Conservation (phyloP, 2,329 filamentous ascomycete species). For the Nemania sp. region DNA sequence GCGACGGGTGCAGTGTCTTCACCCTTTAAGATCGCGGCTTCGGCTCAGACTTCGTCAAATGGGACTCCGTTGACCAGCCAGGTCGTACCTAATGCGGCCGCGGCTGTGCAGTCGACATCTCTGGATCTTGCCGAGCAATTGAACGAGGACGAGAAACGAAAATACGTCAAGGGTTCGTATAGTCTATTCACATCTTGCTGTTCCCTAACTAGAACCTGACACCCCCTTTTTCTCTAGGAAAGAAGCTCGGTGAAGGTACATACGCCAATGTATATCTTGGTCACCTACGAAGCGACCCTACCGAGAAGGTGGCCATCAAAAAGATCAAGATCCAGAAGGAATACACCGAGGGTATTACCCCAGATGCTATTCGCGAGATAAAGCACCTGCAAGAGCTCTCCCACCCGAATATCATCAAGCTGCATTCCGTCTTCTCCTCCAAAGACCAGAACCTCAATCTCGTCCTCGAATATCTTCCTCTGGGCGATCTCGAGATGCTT, state of each 20-base stretch:
- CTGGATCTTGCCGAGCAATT: constrained; percentile 80
- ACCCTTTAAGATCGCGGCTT: constrained; percentile 58
- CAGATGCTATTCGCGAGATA: constrained; percentile 95
- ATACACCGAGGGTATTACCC: constrained; percentile 90
- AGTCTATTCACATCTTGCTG: not conserved
- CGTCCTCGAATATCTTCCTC: constrained; percentile 91
- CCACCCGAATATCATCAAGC: constrained; percentile 94
- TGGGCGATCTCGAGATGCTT: constrained; percentile 94
- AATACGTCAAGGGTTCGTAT: constrained; percentile 84
- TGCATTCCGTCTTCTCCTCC: constrained; percentile 92
- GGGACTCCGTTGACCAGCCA: constrained; percentile 57
- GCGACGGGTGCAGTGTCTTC: constrained; percentile 55
- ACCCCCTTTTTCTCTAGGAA: constrained; percentile 64
- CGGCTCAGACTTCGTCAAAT: constrained; percentile 58
- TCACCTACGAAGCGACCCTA: constrained; percentile 78
- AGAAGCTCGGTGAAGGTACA: constrained; percentile 94
- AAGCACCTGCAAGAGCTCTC: constrained; percentile 94
- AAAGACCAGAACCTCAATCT: constrained; percentile 97
- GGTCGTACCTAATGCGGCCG: constrained; percentile 47
- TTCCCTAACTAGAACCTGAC: constrained; percentile 13
- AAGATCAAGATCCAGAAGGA: constrained; percentile 90
- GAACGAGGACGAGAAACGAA: constrained; percentile 84
- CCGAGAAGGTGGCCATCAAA: constrained; percentile 86
- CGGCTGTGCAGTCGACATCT: constrained; percentile 48
- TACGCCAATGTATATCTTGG: constrained; percentile 96